Evolutionary conservation across 495 filamentous ascomycete species (phyloP).

Genomic region (Aspergillus funiculosus): DNA sequence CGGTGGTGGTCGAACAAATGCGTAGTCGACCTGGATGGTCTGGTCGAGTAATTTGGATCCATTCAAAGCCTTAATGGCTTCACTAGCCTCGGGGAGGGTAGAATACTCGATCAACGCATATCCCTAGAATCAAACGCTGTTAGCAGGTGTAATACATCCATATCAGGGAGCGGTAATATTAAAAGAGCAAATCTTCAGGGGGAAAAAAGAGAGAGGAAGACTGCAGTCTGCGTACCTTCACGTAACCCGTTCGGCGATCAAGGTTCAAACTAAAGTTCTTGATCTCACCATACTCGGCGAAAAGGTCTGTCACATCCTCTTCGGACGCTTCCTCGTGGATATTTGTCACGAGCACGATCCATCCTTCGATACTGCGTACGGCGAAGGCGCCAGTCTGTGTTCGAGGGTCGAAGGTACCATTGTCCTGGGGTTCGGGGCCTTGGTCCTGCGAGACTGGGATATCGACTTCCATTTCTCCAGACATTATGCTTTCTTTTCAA

Average conservation of each 20-base stretch:
- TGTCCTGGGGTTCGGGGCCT: constrained; percentile 38
- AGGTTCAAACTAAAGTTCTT: constrained; percentile 95
- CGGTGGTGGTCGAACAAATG: constrained; percentile 91
- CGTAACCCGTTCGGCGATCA: constrained; percentile 92
- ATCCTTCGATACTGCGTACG: constrained; percentile 96
- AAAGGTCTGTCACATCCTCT: constrained; percentile 89
- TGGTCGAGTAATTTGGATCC: constrained; percentile 83
- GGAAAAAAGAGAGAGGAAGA: neutral
- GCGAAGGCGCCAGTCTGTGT: constrained; percentile 78
- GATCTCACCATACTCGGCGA: constrained; percentile 94
- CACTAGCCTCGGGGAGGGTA: constrained; percentile 76
- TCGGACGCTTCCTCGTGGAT: constrained; percentile 97
- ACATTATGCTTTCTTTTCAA: constrained; percentile 47
- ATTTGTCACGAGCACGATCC: constrained; percentile 96
- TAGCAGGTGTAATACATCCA: constrained; percentile 7
- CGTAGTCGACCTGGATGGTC: constrained; percentile 88
- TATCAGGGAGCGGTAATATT: neutral
- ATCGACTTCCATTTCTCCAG: constrained; percentile 80
- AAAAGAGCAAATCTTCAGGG: neutral
- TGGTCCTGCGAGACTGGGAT: constrained; percentile 45
- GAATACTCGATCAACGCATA: constrained; percentile 93
- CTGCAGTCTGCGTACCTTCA: constrained; percentile 63
- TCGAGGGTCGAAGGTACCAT: constrained; percentile 57
- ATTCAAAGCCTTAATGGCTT: constrained; percentile 80
- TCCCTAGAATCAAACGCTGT: constrained; percentile 49